Base-by-base conservation (phyloP, 148 eudicot genomes). In the Dysphania ambrosioides region DNA sequence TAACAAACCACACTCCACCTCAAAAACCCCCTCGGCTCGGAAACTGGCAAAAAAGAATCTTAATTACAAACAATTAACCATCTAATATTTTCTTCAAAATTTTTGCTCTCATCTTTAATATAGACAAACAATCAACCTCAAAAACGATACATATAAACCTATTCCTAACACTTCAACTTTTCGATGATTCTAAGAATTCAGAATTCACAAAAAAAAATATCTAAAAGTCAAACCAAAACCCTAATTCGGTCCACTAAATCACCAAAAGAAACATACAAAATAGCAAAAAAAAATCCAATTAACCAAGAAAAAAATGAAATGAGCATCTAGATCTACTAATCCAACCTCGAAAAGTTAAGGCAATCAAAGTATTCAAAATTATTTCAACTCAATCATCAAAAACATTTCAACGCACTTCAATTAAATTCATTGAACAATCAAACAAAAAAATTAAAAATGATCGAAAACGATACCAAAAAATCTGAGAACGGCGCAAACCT, bases 241-340 rank as follows among this genome's bases (percentile, higher is more conserved):
- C 56, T 59, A 66, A 77, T 31, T 58, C 15, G 19, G 1, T 2
- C 30, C 23, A 23, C 41, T 19, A 64, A 71, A 71, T 35, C n/a
- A n/a, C 66, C 72, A 56, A 47, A 62, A 24, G 30, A 19, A 41
- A 2, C 34, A 34, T 0, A 40, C 58, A 57, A 6, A 18, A 12
- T n/a, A 40, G 1, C 51, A 30, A 21, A 15, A 66, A n/a, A 27
- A 23, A 6, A 36, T 30, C 8, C 40, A 31, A 55, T 56, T 34
- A 18, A 38, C 49, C 27, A 36, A 4, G 1, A 63, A 49, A 77
- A 15, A 53, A 49, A 51, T 6, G 11, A 34, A 51, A 24, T n/a
- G 13, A 34, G n/a, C n/a, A n/a, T n/a, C 27, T 9, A 78, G 80
- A 72, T 78, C 76, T 78, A 78, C 35, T 27, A 29, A 10, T 32